Percentiles rank a stretch among this genome's conserved stretches.
Evolutionary conservation across 2,329 filamentous ascomycete genomes (phyloP).

Genomic region (Mycosphaerella arachidis): DNA sequence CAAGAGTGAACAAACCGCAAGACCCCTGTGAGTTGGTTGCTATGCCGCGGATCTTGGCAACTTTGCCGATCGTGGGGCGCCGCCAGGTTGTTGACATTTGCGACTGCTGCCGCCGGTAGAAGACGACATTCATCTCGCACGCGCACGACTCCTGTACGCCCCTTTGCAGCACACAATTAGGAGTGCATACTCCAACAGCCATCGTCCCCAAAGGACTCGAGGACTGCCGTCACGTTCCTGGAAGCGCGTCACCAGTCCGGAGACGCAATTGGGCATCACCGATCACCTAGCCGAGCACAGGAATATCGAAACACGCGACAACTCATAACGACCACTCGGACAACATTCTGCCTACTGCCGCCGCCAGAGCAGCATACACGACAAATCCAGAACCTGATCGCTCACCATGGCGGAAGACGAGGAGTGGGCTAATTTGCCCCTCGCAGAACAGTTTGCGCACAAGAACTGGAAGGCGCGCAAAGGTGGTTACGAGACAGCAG

Average conservation of each 20-base stretch:
- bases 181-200: not conserved
- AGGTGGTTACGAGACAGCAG: slow-evolving; percentile 86
- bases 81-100: not conserved
- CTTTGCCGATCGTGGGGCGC: not conserved
- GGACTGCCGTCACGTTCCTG: no score
- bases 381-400: not conserved
- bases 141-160: not conserved
- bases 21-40: not conserved
- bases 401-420: slow-evolving; percentile 74
- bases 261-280: slow-evolving; percentile 1
- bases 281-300: slow-evolving; percentile 7
- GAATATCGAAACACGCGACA: not conserved
- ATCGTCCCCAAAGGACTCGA: no score
- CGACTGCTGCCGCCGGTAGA: not conserved
- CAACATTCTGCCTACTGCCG: not conserved
- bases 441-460: slow-evolving; percentile 77
- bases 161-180: not conserved
- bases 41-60: not conserved
- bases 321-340: not conserved
- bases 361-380: not conserved
- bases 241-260: not conserved
- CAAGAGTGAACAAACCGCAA: not conserved
- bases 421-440: slow-evolving; percentile 72
- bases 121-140: not conserved
- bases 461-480: slow-evolving; percentile 99